Evolutionary conservation across 139 green algal species (phyloP).

Genomic region (Haematococcus lacustris): DNA sequence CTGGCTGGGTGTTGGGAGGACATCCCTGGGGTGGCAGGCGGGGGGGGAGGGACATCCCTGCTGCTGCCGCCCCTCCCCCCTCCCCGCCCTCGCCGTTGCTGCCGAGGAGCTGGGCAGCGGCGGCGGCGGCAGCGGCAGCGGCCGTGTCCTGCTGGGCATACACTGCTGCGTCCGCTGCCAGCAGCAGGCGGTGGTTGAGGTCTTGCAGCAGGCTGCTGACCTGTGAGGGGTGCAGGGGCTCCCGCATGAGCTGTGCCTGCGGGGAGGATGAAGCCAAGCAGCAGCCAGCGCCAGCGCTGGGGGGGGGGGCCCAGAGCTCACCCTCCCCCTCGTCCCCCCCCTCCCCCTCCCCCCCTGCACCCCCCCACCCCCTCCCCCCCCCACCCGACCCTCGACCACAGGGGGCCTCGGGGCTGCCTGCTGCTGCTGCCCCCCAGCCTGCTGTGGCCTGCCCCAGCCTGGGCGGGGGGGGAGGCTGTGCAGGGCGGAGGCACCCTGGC

Average conservation of each 20-base stretch:
- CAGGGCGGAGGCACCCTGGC: not conserved
- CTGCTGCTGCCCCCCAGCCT: not conserved
- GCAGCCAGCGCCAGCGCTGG: constrained; percentile 36
- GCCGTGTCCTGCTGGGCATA: constrained; percentile 17
- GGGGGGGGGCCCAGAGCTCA: constrained; percentile 6
- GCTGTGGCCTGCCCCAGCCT: not conserved
- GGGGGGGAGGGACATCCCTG: not conserved
- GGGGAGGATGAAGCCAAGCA: constrained; percentile 24
- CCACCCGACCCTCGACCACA: too few species aligned
- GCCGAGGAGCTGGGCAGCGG: not conserved
- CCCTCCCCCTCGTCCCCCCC: too few species aligned
- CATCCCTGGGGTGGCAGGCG: not conserved
- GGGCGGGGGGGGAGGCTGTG: not conserved
- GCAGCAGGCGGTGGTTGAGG: constrained; percentile 30
- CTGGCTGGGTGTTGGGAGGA: not conserved
- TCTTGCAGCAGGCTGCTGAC: constrained; percentile 17
- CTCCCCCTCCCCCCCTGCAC: constrained; percentile 15
- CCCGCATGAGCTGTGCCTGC: not conserved
- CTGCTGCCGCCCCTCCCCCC: not conserved
- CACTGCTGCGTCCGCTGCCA: constrained; percentile 28
- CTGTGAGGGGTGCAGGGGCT: not conserved
- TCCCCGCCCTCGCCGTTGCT: not conserved
- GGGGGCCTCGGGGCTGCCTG: not conserved
- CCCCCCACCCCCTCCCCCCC: not conserved
- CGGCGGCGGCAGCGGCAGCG: not conserved